Percentiles rank a stretch among this genome's conserved stretches.
These are phyloP conservation scores for Aureobasidium namibiae DNA, from an alignment of 2,329 filamentous ascomycete genomes.

Conservation along the genomic window DNA sequence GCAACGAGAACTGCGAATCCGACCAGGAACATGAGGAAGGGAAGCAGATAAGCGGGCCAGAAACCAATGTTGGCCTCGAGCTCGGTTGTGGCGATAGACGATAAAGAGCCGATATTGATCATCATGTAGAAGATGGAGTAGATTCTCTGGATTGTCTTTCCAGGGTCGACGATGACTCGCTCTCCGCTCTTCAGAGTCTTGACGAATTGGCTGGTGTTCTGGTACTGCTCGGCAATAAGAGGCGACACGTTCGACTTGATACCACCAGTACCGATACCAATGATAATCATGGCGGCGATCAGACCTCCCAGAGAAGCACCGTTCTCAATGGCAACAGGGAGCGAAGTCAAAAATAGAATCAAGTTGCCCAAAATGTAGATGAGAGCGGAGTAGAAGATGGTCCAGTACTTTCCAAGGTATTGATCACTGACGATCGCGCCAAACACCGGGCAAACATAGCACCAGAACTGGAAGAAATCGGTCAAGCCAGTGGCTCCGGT, in stretches of 20 bases:
- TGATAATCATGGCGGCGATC: conserved; percentile 54
- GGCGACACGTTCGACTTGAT: conserved; percentile 70
- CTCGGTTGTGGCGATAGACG: conserved; percentile 54
- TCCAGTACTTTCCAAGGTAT: conserved; percentile 60
- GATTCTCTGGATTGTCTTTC: conserved; percentile 41
- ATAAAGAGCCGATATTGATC: conserved; percentile 67
- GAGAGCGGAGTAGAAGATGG: conserved; percentile 57
- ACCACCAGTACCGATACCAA: conserved; percentile 69
- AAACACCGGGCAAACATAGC: conserved; percentile 39
- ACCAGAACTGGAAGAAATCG: conserved; percentile 43
- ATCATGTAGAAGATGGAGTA: conserved; percentile 58
- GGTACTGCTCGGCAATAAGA: conserved; percentile 42
- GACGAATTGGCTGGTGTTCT: conserved; percentile 33
- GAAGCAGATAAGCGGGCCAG: conserved; percentile 55
- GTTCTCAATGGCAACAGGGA: conserved; percentile 54
- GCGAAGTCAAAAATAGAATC: conserved; percentile 56
- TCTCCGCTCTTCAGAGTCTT: conserved; percentile 34
- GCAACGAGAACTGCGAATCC: conserved; percentile 48
- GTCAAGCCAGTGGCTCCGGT: conserved; percentile 36
- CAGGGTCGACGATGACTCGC: conserved; percentile 38
- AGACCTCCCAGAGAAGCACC: conserved; percentile 56
- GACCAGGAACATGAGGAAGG: conserved; percentile 55
- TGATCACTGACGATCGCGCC: conserved; percentile 54
- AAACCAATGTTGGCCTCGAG: conserved; percentile 62
- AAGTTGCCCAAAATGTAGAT: conserved; percentile 59